Evolutionary conservation across 257 asterid genomes (phyloP).

Genomic region (Nicotiana attenuata): DNA sequence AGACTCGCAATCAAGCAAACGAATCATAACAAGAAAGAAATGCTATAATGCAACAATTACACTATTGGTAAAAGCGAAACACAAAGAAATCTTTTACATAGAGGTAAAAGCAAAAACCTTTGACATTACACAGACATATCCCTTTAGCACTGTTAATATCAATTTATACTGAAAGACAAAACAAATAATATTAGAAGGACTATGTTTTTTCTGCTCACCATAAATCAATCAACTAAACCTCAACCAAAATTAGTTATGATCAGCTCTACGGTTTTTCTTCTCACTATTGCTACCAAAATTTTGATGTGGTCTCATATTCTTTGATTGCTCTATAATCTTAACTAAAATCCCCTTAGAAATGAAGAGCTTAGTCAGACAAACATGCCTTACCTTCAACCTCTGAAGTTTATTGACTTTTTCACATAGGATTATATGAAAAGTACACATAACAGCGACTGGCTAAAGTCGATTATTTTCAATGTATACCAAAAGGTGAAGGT

Average conservation of each 20-base stretch:
- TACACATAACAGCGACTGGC: background rate
- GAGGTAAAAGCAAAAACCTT: too few species aligned
- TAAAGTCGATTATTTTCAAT: too few species aligned
- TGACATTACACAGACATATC: too few species aligned
- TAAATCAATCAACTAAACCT: background rate
- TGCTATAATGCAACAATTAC: too few species aligned
- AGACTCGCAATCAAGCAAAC: too few species aligned
- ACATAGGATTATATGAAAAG: background rate
- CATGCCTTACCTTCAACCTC: background rate
- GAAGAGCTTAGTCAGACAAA: background rate
- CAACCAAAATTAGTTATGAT: background rate
- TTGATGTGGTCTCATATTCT: too few species aligned
- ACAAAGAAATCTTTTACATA: too few species aligned
- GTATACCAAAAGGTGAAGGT: background rate
- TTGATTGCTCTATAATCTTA: too few species aligned
- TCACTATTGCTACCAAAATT: background rate
- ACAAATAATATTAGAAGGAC: background rate
- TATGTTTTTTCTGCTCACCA: background rate
- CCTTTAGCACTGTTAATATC: too few species aligned
- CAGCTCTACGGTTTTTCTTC: background rate
- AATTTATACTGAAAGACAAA: too few species aligned
- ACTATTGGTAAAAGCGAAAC: too few species aligned
- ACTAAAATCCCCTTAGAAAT: background rate
- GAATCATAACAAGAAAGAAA: too few species aligned
- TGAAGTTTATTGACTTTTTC: background rate